These are phyloP conservation scores for Exserohilum rostratum DNA, from an alignment of 2,329 filamentous ascomycete genomes.

Conservation along the genomic window DNA sequence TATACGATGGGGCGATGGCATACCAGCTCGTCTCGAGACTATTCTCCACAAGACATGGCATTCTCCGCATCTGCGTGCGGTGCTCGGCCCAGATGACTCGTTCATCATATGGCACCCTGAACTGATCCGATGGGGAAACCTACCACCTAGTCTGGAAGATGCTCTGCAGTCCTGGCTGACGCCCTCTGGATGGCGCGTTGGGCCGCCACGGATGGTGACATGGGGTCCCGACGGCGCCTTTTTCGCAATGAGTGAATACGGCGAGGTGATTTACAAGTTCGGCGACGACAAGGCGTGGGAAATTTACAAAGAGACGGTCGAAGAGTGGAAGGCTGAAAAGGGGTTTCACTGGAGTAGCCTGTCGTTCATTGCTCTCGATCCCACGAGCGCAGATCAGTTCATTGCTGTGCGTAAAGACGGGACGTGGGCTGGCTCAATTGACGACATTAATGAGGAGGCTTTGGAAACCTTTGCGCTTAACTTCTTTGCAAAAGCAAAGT, in stretches of 20 bases:
- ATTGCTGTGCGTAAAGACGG: conserved; percentile 43
- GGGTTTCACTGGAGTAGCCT: conserved; percentile 42
- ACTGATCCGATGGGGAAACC: conserved; percentile 40
- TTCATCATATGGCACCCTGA: conserved; percentile 46
- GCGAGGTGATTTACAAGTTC: conserved; percentile 36
- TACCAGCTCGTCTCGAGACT: conserved; percentile 28
- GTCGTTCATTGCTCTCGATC: conserved; percentile 40
- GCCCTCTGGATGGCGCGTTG: conserved; percentile 45
- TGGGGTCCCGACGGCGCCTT: conserved; percentile 42
- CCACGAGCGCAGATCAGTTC: conserved; percentile 41
- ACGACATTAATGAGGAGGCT: conserved; percentile 42
- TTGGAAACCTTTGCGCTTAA: conserved; percentile 39
- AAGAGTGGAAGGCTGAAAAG: conserved; percentile 42
- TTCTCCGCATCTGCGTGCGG: conserved; percentile 37
- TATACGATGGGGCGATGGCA: conserved; percentile 37
- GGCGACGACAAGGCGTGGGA: conserved; percentile 34
- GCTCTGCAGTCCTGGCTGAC: conserved; percentile 45
- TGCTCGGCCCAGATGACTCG: conserved; percentile 36
- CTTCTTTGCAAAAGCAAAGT: conserved; percentile 33
- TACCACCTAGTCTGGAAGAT: conserved; percentile 38
- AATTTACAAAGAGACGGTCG: conserved; percentile 42
- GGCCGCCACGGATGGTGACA: conserved; percentile 40
- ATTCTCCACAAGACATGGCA: conserved; percentile 36
- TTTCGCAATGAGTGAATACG: conserved; percentile 48
- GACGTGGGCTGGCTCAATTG: conserved; percentile 45